phyloP scores from a whole-genome alignment of 495 filamentous ascomycete species.

The Hypoxylon lienhwacheense region DNA sequence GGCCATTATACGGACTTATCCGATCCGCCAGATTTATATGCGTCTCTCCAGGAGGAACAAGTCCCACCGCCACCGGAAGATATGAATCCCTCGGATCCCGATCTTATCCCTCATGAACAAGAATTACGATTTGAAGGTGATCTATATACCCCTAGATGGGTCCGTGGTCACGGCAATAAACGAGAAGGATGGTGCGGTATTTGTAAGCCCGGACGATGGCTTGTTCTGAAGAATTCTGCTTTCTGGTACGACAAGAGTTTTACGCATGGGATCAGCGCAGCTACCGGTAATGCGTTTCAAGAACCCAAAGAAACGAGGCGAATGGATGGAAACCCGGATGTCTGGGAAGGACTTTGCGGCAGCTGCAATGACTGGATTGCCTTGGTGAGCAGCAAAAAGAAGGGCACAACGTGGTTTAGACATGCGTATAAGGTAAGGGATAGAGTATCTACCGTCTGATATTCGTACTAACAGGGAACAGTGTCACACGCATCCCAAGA shows the following conservation, averaged over 20 bases:
- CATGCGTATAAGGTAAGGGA: constrained; percentile 76
- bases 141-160: constrained; percentile 76
- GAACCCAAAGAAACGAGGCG: constrained; percentile 69
- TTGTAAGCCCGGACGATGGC: constrained; percentile 79
- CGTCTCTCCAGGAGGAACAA: constrained; percentile 67
- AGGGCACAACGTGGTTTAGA: constrained; percentile 82
- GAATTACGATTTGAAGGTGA: constrained; percentile 77
- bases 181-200: constrained; percentile 84
- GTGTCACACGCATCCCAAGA: constrained; percentile 76
- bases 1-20: constrained; percentile 66
- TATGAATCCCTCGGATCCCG: constrained; percentile 72
- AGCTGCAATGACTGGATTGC: constrained; percentile 79
- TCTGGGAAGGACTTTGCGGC: constrained; percentile 79
- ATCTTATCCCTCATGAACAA: constrained; percentile 71
- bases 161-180: constrained; percentile 78
- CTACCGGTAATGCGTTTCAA: constrained; percentile 71
- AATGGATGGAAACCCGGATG: constrained; percentile 77
- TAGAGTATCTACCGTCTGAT: background rate
- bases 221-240: constrained; percentile 80
- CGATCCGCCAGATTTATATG: constrained; percentile 72
- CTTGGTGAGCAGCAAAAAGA: constrained; percentile 80
- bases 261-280: constrained; percentile 77
- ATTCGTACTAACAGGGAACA: constrained; percentile 37
- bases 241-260: constrained; percentile 89
- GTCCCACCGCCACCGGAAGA: constrained; percentile 70